Evolutionary conservation across 2,329 filamentous ascomycete genomes (phyloP), one percentile per base, ranked within the genome.

Genomic region (Microdochium nivale): DNA sequence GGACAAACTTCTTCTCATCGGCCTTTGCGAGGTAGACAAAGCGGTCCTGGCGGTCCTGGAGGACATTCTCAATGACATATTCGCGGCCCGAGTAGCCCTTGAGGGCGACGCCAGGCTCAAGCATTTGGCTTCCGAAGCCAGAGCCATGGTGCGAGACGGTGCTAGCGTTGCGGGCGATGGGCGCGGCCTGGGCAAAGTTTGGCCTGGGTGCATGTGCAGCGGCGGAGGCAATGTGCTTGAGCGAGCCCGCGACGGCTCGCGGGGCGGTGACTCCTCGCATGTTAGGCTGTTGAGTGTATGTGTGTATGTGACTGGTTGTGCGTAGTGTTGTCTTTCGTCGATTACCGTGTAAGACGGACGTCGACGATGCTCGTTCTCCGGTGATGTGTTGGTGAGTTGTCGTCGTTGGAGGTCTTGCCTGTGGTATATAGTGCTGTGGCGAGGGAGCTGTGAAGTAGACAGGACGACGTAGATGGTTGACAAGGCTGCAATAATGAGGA

Each of bases 11-110:
- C 59, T 65, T 61, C 53, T 64, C 58, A 47, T 66, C 59, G 49
- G 62, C 62, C 63, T 62, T 62, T n/a, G 64, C 64, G 50, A 66
- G 58, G 53, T 65, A 66, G 49, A 66, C 64, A 54, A 64, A 62
- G 51, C 64, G 62, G 56, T 66, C 60, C 55, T 63, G 61, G 53
- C 64, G 58, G 56, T 66, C 64, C 59, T 66, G 64, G 52, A 66
- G 59, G 51, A 66, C 61, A 59, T 65, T 64, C 51, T 65, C 58
- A 23, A 66, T 62, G 0, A 59, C 61, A 44, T 66, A 66, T 48
- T 65, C 60, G 47, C 60, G 60, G 24, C 64, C 64, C 23, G 64
- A 66, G 43, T 64, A 63, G 21, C 62, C 62, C 51, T 59, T 62
- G 49, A 64, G 37, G 35, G 62, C 62, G 3, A 59, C 60, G 32